Conservation (phyloP, 352 stramenopile genomes). For the Ophiocytium majus region DNA sequence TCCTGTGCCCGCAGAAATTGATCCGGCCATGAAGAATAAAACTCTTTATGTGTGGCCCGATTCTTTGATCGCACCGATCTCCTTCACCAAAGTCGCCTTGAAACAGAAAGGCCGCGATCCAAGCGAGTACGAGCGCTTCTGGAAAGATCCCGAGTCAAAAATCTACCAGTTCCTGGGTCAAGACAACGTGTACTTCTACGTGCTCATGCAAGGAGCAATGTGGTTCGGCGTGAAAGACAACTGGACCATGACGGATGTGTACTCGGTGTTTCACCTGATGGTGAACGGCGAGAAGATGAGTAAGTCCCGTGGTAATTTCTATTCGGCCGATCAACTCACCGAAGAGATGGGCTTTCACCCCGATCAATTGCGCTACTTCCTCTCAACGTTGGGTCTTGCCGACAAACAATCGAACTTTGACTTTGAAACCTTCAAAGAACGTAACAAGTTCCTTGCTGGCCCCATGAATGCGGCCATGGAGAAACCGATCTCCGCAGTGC, state of each 20-base stretch:
- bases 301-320: conserved; percentile 13
- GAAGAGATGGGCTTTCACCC: not conserved
- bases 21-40: conserved; percentile 9
- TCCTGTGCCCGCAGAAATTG: not conserved
- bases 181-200: conserved; percentile 12
- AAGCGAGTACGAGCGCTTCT: not conserved
- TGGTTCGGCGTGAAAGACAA: conserved; percentile 1
- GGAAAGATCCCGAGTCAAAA: conserved; percentile 9
- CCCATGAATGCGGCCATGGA: conserved; percentile 11
- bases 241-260: conserved; percentile 9
- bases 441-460: conserved; percentile 3
- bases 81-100: not conserved
- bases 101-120: not conserved
- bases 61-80: conserved; percentile 14
- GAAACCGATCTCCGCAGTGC: not conserved
- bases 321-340: not conserved
- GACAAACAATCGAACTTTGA: conserved; percentile 14
- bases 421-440: conserved; percentile 10
- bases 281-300: conserved; percentile 16
- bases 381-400: conserved; percentile 3
- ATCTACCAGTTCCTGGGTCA: conserved; percentile 16
- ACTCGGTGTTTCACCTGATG: conserved; percentile 16
- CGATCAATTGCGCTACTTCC: conserved; percentile 2
- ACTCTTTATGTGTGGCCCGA: conserved; percentile 16
- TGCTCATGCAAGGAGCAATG: conserved; percentile 11